These are phyloP conservation scores for Stemphylium beticola DNA, from an alignment of 2,329 filamentous ascomycete species.

Conservation along the genomic window DNA sequence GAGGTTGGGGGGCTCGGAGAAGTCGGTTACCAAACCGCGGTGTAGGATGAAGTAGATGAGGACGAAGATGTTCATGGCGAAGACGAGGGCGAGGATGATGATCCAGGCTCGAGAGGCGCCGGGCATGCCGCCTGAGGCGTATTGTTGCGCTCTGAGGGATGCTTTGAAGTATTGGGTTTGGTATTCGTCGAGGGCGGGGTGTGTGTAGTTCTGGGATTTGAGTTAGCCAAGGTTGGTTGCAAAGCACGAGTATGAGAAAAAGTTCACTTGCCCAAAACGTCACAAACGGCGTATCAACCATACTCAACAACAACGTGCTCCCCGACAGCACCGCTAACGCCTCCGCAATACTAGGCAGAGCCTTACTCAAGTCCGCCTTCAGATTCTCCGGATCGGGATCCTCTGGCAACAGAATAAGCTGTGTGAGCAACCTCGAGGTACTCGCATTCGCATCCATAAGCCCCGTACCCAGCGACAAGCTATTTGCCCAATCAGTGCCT, in stretches of 20 bases:
- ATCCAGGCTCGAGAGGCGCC: slow-evolving; percentile 72
- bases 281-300: slow-evolving; percentile 66
- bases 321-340: slow-evolving; percentile 73
- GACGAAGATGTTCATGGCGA: slow-evolving; percentile 70
- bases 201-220: slow-evolving; percentile 50
- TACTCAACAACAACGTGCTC: slow-evolving; percentile 68
- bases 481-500: slow-evolving; percentile 52
- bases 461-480: slow-evolving; percentile 53
- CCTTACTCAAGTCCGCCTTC: slow-evolving; percentile 53
- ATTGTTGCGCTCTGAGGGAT: slow-evolving; percentile 68
- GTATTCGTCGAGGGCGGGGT: slow-evolving; percentile 49
- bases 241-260: background rate
- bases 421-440: slow-evolving; percentile 53
- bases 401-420: slow-evolving; percentile 49
- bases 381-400: slow-evolving; percentile 17
- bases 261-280: slow-evolving; percentile 52
- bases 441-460: slow-evolving; percentile 52
- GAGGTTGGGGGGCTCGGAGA: slow-evolving; percentile 77
- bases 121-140: slow-evolving; percentile 69
- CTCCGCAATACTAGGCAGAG: slow-evolving; percentile 73
- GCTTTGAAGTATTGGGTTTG: slow-evolving; percentile 68
- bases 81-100: slow-evolving; percentile 68
- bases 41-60: slow-evolving; percentile 67
- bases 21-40: slow-evolving; percentile 74
- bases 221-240: background rate